Evolutionary conservation across 345 rosid species (phyloP).

Genomic region (Eucalyptus curtisii): DNA sequence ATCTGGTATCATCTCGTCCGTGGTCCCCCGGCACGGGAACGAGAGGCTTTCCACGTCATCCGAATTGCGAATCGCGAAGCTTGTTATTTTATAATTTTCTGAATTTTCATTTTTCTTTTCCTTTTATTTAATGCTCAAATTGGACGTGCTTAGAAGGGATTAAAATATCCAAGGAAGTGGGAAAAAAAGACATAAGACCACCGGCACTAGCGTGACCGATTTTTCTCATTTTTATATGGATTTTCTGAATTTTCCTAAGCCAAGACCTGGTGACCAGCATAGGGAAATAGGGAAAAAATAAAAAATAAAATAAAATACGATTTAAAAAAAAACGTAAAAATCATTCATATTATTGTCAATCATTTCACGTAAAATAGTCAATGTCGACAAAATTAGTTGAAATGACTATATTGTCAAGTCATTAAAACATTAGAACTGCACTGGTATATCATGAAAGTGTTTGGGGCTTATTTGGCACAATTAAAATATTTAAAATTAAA

Average conservation of each 20-base stretch:
- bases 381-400: no score
- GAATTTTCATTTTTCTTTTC: background rate
- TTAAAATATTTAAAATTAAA: no score
- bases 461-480: no score
- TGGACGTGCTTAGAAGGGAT: background rate
- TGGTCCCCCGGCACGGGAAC: background rate
- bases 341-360: rapidly evolving
- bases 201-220: background rate
- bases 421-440: no score
- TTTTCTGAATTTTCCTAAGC: background rate
- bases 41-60: background rate
- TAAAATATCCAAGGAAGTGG: background rate
- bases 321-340: no score
- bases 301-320: no score
- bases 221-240: no score
- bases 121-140: background rate
- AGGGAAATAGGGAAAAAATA: no score
- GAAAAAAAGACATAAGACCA: background rate
- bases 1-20: background rate
- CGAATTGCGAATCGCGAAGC: background rate
- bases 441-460: no score
- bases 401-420: no score
- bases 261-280: background rate
- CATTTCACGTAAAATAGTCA: no score
- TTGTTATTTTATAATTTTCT: background rate